Evolutionary conservation across 2,329 filamentous ascomycete genomes (phyloP).

Genomic region (Fusarium neocosmosporiellum): DNA sequence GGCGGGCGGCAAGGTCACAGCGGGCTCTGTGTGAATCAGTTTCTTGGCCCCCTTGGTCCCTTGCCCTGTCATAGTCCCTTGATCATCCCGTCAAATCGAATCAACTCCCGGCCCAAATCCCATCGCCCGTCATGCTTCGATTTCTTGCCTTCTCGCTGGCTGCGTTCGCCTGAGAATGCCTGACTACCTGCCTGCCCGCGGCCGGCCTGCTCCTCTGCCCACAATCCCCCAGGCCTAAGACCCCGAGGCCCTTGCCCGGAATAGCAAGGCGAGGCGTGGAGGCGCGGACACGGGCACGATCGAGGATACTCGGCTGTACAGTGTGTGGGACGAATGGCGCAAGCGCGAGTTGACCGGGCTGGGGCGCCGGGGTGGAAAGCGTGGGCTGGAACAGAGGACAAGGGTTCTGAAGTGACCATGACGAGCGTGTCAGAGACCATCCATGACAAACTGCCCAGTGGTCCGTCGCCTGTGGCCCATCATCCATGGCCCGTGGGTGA

Average conservation of each 20-base stretch:
- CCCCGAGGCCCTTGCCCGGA: slow-evolving; percentile 33
- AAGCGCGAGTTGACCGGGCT: slow-evolving; percentile 41
- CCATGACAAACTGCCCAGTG: slow-evolving; percentile 25
- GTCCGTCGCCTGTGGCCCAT: slow-evolving; percentile 20
- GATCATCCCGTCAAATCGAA: slow-evolving; percentile 26
- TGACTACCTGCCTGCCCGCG: slow-evolving; percentile 3
- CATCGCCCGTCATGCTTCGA: slow-evolving; percentile 20
- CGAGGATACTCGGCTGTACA: slow-evolving; percentile 45
- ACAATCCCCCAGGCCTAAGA: slow-evolving; percentile 14
- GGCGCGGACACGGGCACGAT: slow-evolving; percentile 42
- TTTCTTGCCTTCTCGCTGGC: slow-evolving; percentile 21
- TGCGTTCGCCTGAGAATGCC: slow-evolving; percentile 17
- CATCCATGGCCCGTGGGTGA: slow-evolving; percentile 35
- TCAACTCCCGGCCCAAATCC: slow-evolving; percentile 30
- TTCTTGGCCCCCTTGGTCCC: slow-evolving; percentile 23
- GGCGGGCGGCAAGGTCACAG: slow-evolving; percentile 19
- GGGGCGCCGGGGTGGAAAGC: slow-evolving; percentile 39
- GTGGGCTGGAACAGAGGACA: slow-evolving; percentile 36
- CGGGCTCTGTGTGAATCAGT: slow-evolving; percentile 23
- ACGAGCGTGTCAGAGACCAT: slow-evolving; percentile 39
- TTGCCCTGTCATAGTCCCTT: slow-evolving; percentile 31
- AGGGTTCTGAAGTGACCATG: slow-evolving; percentile 41
- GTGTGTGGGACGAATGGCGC: slow-evolving; percentile 47
- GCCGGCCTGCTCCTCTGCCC: slow-evolving; percentile 18
- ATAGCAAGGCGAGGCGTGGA: slow-evolving; percentile 43